Evolutionary conservation across 108 stramenopile species (phyloP).

Genomic region (Asterionellopsis glacialis): DNA sequence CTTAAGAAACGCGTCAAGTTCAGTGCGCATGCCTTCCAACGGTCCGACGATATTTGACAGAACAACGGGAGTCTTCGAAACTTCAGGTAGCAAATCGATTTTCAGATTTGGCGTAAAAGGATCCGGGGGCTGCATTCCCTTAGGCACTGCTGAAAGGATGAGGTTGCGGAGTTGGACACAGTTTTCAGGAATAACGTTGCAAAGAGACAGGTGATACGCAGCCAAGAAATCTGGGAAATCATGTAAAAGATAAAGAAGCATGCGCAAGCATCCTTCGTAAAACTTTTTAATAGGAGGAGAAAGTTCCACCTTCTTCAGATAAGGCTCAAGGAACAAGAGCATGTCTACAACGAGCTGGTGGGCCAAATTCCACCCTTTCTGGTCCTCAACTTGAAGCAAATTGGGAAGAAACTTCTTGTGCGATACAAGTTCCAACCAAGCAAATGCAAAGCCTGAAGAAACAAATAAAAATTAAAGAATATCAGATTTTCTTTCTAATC

Average conservation of each 20-base stretch:
- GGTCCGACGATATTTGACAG: constrained; percentile 84
- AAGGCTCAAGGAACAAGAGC: constrained; percentile 92
- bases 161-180: constrained; percentile 98
- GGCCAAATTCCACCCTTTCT: constrained; percentile 92
- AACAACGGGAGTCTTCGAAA: constrained; percentile 83
- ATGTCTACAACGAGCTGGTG: constrained; percentile 95
- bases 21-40: constrained; percentile 59
- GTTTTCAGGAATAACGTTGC: constrained; percentile 95
- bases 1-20: constrained; percentile 90
- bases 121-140: constrained; percentile 95
- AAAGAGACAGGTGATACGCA: constrained; percentile 94
- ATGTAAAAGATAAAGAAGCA: constrained; percentile 95
- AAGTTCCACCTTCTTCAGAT: constrained; percentile 76
- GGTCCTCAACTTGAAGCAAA: constrained; percentile 78
- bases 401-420: constrained; percentile 96
- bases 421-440: constrained; percentile 97
- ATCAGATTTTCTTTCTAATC: constrained; percentile 2
- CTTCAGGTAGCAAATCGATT: constrained; percentile 95
- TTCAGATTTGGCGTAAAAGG: constrained; percentile 99
- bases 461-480: neutral
- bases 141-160: constrained; percentile 94
- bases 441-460: constrained; percentile 85
- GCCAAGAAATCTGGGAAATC: constrained; percentile 97
- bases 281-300: constrained; percentile 85
- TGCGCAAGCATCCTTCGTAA: constrained; percentile 95